These are phyloP conservation scores for Saturnispora mendoncae DNA, from an alignment of 805 yeast species.

Conservation along the genomic window DNA sequence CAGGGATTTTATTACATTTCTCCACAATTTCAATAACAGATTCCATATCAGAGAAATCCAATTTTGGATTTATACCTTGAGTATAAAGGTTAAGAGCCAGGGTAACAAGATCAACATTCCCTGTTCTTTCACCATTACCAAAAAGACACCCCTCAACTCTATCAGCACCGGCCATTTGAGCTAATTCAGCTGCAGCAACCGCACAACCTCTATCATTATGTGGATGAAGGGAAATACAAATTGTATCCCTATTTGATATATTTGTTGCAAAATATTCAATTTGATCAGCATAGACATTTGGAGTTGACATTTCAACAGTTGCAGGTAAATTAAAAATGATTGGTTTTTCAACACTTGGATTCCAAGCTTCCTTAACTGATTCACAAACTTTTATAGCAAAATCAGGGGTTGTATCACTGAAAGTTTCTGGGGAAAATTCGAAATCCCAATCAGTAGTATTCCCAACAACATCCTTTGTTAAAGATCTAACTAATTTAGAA, in stretches of 20 bases:
- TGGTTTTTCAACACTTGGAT: constrained; percentile 52
- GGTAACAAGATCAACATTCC: constrained; percentile 76
- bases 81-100: constrained; percentile 70
- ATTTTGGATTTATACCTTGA: constrained; percentile 63
- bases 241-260: constrained; percentile 56
- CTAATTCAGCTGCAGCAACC: constrained; percentile 82
- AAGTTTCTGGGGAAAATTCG: constrained; percentile 77
- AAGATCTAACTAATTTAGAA: constrained; percentile 49
- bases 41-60: constrained; percentile 62
- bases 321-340: constrained; percentile 79
- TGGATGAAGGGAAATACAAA: constrained; percentile 70
- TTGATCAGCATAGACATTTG: constrained; percentile 79
- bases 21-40: constrained; percentile 66
- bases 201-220: constrained; percentile 85
- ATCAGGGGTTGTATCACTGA: constrained; percentile 60
- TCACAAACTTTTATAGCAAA: constrained; percentile 60
- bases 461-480: constrained; percentile 61
- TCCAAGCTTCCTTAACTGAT: constrained; percentile 71
- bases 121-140: constrained; percentile 85
- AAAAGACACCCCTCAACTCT: constrained; percentile 80
- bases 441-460: constrained; percentile 58
- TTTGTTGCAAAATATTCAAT: constrained; percentile 61
- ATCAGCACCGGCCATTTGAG: constrained; percentile 79
- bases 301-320: constrained; percentile 74
- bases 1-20: constrained; percentile 72